Evolutionary conservation across 495 filamentous ascomycete species (phyloP).

Genomic region (Podospora pseudocomata): DNA sequence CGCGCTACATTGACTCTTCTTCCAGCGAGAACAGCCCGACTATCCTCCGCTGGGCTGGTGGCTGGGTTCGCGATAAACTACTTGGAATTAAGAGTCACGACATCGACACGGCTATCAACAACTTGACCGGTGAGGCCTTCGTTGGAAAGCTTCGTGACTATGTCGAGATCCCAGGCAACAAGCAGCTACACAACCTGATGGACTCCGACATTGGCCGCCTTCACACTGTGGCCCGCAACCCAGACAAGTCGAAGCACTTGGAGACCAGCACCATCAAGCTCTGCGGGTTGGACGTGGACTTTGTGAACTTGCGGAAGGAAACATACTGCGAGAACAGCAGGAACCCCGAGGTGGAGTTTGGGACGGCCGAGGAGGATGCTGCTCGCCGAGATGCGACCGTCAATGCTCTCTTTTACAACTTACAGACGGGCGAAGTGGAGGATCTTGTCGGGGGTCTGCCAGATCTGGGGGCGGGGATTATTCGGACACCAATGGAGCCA

Average conservation of each 20-base stretch:
- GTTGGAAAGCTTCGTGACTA: constrained; percentile 56
- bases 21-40: constrained; percentile 36
- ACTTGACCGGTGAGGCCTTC: constrained; percentile 88
- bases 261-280: constrained; percentile 86
- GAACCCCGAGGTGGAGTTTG: constrained; percentile 91
- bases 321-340: constrained; percentile 80
- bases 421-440: constrained; percentile 72
- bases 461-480: constrained; percentile 67
- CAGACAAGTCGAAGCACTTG: constrained; percentile 96
- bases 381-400: constrained; percentile 87
- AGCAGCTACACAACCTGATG: constrained; percentile 43
- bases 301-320: constrained; percentile 93
- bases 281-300: constrained; percentile 83
- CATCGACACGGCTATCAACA: constrained; percentile 93
- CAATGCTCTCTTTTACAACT: constrained; percentile 95
- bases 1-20: constrained; percentile 59
- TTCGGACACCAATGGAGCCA: constrained; percentile 85
- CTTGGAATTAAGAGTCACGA: constrained; percentile 77
- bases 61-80: constrained; percentile 98
- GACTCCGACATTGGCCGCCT: constrained; percentile 59
- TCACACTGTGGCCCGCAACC: constrained; percentile 81
- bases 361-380: constrained; percentile 86
- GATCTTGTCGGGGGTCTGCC: constrained; percentile 77
- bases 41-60: constrained; percentile 83
- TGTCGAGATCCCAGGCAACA: constrained; percentile 44